Percentiles rank a stretch among this genome's conserved stretches.
These are phyloP conservation scores for Linum tenue DNA, from an alignment of 345 rosid genomes.

Conservation along the genomic window DNA sequence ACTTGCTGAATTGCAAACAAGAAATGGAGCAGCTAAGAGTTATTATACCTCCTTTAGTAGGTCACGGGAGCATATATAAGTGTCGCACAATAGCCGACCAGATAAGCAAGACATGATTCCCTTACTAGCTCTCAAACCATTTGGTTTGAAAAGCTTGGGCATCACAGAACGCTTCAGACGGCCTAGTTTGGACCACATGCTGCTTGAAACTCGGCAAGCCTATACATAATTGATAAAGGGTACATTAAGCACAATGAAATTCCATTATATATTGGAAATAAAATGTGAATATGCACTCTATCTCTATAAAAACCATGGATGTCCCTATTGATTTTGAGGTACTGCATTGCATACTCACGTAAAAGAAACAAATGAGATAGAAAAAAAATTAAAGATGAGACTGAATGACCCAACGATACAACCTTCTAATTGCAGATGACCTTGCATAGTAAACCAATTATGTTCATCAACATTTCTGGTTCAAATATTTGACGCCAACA, in stretches of 20 bases:
- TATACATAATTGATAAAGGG: slow-evolving; percentile 16
- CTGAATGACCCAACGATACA: neutral
- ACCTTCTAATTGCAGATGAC: neutral
- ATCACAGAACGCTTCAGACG: slow-evolving; percentile 87
- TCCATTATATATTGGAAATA: slow-evolving; percentile 1
- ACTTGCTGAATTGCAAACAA: neutral
- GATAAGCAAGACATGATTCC: slow-evolving; percentile 94
- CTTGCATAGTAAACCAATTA: neutral
- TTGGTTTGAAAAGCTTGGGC: slow-evolving; percentile 84
- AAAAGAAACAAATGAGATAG: neutral
- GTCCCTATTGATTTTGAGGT: too few relatives aligned
- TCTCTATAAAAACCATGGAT: too few relatives aligned
- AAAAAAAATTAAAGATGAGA: slow-evolving; percentile 2
- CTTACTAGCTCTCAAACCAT: slow-evolving; percentile 89
- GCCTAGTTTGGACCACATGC: slow-evolving; percentile 97
- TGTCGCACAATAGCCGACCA: slow-evolving; percentile 93
- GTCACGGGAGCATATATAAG: slow-evolving; percentile 81
- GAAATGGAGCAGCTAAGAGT: slow-evolving; percentile 12
- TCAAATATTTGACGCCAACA: neutral
- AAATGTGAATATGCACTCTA: too few relatives aligned
- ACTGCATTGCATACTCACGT: too few relatives aligned
- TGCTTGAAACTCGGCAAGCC: slow-evolving; percentile 84
- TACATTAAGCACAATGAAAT: slow-evolving; percentile 3
- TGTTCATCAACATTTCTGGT: too few relatives aligned
- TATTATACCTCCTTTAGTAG: slow-evolving; percentile 71